Base-by-base conservation (phyloP, 805 yeast genomes). In the Starmerella sp. region DNA sequence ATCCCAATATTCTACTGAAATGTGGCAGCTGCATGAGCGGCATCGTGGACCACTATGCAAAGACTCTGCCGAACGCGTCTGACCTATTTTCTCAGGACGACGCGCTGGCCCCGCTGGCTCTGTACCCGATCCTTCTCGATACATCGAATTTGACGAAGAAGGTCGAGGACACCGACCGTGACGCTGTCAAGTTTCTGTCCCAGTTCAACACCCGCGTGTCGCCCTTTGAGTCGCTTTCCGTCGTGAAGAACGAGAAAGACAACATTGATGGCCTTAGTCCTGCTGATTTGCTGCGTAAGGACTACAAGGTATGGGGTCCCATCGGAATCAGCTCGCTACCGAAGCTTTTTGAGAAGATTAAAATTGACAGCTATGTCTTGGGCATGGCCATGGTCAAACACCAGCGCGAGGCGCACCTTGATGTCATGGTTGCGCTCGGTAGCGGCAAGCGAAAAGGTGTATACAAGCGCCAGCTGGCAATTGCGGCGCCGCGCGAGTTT, bases 1-100 rank as follows among this genome's bases (percentile, higher is more conserved):
- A 66, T 0, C 96, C 96, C 0, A 69, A 93, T 53, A 69, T 84
- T 2, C 73, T 90, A 46, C 67, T 71, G 45, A 69, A 74, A 3
- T 71, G 79, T 48, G 97, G 97, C 0, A 86, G 96, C 57, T 89
- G 96, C 67, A 77, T 88, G 5, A 76, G 87, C 14, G 71, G 89
- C 51, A 86, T 91, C 2, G 76, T 84, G 60, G 22, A 59, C 49
- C 53, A 57, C 44, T 58, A 34, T 28, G 17, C 38, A 0, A n/a
- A 14, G 30, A 5, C 9, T 2, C 8, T 31, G n/a, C 35, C 30
- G 8, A 13, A 35, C 6, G 39, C 14, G 6, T 14, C 30, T 3
- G 31, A n/a, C 9, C 51, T 56, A 11, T 55, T 60, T n/a, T 48
- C 48, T 6, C 48, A 46, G 9, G 65, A 69, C 38, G 60, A 64